Percentiles rank a stretch among this genome's conserved stretches.
These are phyloP conservation scores for Amanita inopinata DNA, from an alignment of 768 basidiomycete species.

Conservation along the genomic window DNA sequence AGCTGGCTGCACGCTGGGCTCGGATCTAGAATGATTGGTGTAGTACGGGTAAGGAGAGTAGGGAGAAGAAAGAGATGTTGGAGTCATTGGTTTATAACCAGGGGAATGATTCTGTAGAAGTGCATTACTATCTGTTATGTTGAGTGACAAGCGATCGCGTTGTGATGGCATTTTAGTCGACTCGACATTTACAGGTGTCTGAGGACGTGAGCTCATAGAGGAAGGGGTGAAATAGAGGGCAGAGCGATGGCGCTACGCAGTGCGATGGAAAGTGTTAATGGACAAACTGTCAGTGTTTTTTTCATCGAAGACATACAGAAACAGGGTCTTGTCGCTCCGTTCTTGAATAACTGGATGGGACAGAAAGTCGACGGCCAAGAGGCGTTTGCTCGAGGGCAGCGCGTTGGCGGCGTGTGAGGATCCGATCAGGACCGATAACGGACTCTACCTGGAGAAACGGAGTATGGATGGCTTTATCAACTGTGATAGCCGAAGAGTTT, in stretches of 20 bases:
- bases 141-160: conserved; percentile 24
- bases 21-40: conserved; percentile 36
- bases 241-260: conserved; percentile 16
- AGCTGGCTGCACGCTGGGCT: conserved; percentile 26
- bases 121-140: conserved; percentile 17
- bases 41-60: conserved; percentile 31
- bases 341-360: conserved; percentile 14
- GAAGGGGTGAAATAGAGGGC: conserved; percentile 27
- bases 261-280: conserved; percentile 12
- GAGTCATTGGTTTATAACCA: conserved; percentile 35
- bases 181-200: conserved; percentile 27
- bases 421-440: conserved; percentile 43
- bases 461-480: conserved; percentile 15
- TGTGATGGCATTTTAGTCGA: conserved; percentile 20
- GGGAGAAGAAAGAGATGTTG: conserved; percentile 34
- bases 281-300: conserved; percentile 1
- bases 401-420: conserved; percentile 33
- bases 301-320: conserved; percentile 14
- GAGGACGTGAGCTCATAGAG: conserved; percentile 27
- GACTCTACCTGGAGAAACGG: conserved; percentile 33
- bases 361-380: conserved; percentile 17
- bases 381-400: conserved; percentile 20
- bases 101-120: conserved; percentile 25
- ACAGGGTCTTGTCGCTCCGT: conserved; percentile 11
- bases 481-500: conserved; percentile 15